Conservation (phyloP, 306 rosid species). For the Adenanthera pavonina region DNA sequence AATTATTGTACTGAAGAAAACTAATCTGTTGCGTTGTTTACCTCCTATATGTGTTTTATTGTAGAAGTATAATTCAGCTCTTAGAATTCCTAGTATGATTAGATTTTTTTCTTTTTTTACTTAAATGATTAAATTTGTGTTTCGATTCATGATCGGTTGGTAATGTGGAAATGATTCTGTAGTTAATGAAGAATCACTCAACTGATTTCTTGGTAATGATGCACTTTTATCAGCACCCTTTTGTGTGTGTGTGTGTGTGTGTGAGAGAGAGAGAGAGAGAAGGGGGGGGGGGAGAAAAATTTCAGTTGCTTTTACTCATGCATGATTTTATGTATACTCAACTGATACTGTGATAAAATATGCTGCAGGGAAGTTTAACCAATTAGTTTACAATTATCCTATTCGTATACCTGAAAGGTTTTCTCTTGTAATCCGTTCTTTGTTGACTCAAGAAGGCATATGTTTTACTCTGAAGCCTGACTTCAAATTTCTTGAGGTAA, state of each 20-base stretch:
- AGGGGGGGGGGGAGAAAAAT: not conserved
- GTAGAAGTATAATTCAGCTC: constrained; percentile 20
- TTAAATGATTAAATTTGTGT: not conserved
- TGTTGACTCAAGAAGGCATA: constrained; percentile 98
- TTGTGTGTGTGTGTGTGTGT: not conserved
- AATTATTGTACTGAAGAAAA: constrained; percentile 16
- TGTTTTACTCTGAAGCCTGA: constrained; percentile 90
- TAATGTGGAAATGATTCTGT: not conserved
- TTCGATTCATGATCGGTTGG: not conserved
- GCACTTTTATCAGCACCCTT: not conserved
- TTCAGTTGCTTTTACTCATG: constrained; percentile 7
- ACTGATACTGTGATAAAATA: constrained; percentile 31
- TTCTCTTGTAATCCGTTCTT: constrained; percentile 93
- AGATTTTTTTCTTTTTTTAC: not conserved
- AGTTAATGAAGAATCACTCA: constrained; percentile 8
- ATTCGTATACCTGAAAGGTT: constrained; percentile 98
- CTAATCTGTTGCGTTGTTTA: constrained; percentile 22
- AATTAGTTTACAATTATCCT: constrained; percentile 96
- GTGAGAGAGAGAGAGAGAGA: too few species aligned
- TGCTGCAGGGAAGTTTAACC: constrained; percentile 91
- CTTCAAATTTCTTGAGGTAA: constrained; percentile 98
- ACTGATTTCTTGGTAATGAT: constrained; percentile 7
- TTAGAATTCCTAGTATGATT: not conserved
- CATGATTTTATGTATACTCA: constrained; percentile 19
- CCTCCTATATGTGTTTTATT: constrained; percentile 9